Conservation (phyloP, 1,284 basidiomycete genomes). For the Rhodotorula sp. region DNA sequence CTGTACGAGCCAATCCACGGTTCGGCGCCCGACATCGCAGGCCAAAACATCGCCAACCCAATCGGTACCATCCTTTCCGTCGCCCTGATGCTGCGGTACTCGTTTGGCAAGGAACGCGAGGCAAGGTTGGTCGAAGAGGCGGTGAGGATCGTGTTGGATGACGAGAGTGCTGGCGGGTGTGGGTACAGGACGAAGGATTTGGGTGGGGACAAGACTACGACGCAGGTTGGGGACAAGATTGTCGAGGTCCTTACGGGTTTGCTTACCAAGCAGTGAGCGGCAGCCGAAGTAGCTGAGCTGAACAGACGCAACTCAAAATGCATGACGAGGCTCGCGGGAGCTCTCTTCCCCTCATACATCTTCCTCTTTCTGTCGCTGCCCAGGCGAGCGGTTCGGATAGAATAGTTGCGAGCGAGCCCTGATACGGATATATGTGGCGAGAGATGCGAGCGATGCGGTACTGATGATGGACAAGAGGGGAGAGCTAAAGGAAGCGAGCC, state of each 20-base stretch:
- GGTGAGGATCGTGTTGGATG: slow-evolving; percentile 83
- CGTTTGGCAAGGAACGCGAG: slow-evolving; percentile 77
- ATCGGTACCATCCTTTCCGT: slow-evolving; percentile 96
- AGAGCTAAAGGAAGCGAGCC: too few relatives aligned
- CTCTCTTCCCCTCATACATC: too few relatives aligned
- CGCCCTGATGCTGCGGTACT: slow-evolving; percentile 92
- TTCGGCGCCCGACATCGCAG: slow-evolving; percentile 94
- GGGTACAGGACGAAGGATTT: slow-evolving; percentile 85
- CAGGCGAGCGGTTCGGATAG: too few relatives aligned
- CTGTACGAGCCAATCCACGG: slow-evolving; percentile 96
- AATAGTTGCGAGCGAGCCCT: too few relatives aligned
- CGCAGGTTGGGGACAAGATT: slow-evolving; percentile 79
- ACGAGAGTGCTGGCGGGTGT: slow-evolving; percentile 65
- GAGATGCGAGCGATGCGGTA: too few relatives aligned
- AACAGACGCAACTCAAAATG: too few relatives aligned
- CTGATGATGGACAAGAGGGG: too few relatives aligned
- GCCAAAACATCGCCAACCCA: slow-evolving; percentile 92
- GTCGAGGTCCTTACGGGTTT: slow-evolving; percentile 70
- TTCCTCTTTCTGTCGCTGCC: too few relatives aligned
- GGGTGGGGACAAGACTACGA: slow-evolving; percentile 72
- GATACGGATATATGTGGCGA: too few relatives aligned
- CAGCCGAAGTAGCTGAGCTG: too few relatives aligned
- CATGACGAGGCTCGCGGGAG: too few relatives aligned
- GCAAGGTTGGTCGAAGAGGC: slow-evolving; percentile 83
- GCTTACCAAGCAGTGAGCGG: slow-evolving; percentile 48